These are phyloP conservation scores for Neopestalotiopsis sp. DNA, from an alignment of 2,329 filamentous ascomycete species.

Conservation along the genomic window DNA sequence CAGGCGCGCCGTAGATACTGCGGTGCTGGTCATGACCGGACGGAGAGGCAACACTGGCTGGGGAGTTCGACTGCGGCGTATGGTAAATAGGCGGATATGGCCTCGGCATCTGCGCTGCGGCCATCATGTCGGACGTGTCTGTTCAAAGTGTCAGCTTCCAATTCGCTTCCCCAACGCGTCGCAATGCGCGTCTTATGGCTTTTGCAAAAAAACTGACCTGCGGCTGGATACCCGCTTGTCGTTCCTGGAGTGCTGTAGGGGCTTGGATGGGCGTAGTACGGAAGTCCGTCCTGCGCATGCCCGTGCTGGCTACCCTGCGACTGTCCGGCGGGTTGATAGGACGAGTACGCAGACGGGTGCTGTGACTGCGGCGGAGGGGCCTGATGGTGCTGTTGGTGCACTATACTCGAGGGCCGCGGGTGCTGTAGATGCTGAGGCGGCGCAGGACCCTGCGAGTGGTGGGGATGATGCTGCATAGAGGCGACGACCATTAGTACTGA, in stretches of 20 bases:
- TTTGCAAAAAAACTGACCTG: slow-evolving; percentile 65
- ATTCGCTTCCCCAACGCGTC: slow-evolving; percentile 19
- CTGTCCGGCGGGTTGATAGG: slow-evolving; percentile 73
- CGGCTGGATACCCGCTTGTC: slow-evolving; percentile 83
- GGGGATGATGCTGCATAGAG: slow-evolving; percentile 77
- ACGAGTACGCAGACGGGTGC: slow-evolving; percentile 72
- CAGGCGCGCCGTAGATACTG: slow-evolving; percentile 80
- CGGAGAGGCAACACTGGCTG: slow-evolving; percentile 88
- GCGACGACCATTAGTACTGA: slow-evolving; percentile 63
- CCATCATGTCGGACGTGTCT: slow-evolving; percentile 72
- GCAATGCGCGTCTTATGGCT: slow-evolving; percentile 17
- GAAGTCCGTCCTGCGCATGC: slow-evolving; percentile 66
- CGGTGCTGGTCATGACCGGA: slow-evolving; percentile 89
- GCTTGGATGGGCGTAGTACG: slow-evolving; percentile 80
- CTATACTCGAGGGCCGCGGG: slow-evolving; percentile 73
- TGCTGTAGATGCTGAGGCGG: slow-evolving; percentile 71
- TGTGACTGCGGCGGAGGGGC: slow-evolving; percentile 64
- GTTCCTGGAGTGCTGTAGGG: slow-evolving; percentile 84
- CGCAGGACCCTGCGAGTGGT: slow-evolving; percentile 75
- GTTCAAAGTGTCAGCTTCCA: slow-evolving; percentile 26
- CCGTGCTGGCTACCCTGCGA: slow-evolving; percentile 59
- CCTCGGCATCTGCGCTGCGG: slow-evolving; percentile 72
- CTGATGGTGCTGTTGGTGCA: slow-evolving; percentile 76
- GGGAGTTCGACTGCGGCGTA: slow-evolving; percentile 93
- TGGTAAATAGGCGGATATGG: slow-evolving; percentile 94